Base-by-base conservation (phyloP, 306 rosid species). In the Sesbania bispinosa region DNA sequence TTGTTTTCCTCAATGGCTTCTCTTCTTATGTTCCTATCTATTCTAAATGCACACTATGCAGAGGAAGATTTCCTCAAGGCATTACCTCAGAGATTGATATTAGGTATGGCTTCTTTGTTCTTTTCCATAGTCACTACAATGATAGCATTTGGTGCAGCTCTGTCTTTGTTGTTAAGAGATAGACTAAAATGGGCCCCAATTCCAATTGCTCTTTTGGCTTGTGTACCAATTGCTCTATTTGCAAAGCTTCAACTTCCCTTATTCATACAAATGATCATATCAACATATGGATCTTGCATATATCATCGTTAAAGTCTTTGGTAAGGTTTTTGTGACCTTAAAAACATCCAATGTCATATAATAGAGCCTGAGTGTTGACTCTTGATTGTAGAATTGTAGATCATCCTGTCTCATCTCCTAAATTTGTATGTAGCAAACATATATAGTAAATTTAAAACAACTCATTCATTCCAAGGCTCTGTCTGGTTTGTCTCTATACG, bases 1-100 rank as follows among this genome's bases (percentile, higher is more conserved):
- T 77, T 88, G 19, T 85, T 85, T 81, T 73, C 82, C 24, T 88
- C 92, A 3, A 4, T 83, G 64, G 76, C 81, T 48, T 83, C 89
- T 15, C 51, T 85, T 6, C 45, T 82, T 42, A 81, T 88, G 83
- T 88, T 85, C 47, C 10, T 88, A 20, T 77, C 85, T 2, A 70
- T 84, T 60, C 81, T 82, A 24, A 84, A 85, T 0, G 76, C 82
- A 1, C 57, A 69, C 30, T n/a, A n/a, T n/a, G n/a, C n/a, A n/a
- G n/a, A n/a, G n/a, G n/a, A n/a, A n/a, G n/a, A n/a, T n/a, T n/a
- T 83, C 69, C 78, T 79, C 16, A 21, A 20, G 64, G 23, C 47
- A 38, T 69, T 87, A 26, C 87, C 92, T 2, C 35, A n/a, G 64
- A 79, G 77, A 48, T 43, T 84, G 67, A 77, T 87, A 39, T 11